A percentile compares a stretch with the other conserved stretches of the same genome.
These are phyloP conservation scores for Dictyostelium discoideum DNA, from an alignment of 78 protist species.

Conservation along the genomic window DNA sequence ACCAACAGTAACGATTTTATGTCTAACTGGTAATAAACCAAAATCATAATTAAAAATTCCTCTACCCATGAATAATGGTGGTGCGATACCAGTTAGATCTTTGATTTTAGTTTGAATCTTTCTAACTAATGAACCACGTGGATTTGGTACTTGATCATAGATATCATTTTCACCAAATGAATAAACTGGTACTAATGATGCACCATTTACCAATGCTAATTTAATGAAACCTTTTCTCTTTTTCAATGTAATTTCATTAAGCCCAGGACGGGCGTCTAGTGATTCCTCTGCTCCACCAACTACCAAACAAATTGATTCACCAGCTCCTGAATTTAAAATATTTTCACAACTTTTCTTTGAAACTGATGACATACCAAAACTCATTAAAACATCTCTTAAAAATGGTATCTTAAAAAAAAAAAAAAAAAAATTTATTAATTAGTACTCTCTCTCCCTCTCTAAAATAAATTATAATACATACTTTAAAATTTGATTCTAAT, in stretches of 20 bases:
- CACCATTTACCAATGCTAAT: conserved; percentile 74
- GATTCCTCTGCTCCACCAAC: conserved; percentile 85
- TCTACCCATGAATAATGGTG: conserved; percentile 77
- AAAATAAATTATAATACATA: background rate
- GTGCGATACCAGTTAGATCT: conserved; percentile 73
- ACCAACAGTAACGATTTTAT: conserved; percentile 50
- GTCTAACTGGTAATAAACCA: conserved; percentile 60
- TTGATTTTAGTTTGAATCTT: conserved; percentile 40
- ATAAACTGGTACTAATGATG: conserved; percentile 73
- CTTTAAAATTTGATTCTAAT: conserved; percentile 70
- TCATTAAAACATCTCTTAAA: conserved; percentile 63
- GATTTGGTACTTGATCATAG: conserved; percentile 73
- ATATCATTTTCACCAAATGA: conserved; percentile 84
- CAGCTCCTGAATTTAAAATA: conserved; percentile 38
- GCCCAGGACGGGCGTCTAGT: conserved; percentile 73
- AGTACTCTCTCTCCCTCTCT: too few species aligned
- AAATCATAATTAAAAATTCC: conserved; percentile 81
- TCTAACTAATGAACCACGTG: conserved; percentile 72
- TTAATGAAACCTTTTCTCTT: conserved; percentile 79
- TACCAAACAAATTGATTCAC: conserved; percentile 55
- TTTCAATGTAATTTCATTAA: conserved; percentile 47
- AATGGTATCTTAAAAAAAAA: conserved; percentile 46
- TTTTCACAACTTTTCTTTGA: conserved; percentile 31
- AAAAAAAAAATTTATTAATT: background rate
- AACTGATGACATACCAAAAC: conserved; percentile 77